Conservation (phyloP, 768 basidiomycete genomes). For the Cubamyces lactineus region DNA sequence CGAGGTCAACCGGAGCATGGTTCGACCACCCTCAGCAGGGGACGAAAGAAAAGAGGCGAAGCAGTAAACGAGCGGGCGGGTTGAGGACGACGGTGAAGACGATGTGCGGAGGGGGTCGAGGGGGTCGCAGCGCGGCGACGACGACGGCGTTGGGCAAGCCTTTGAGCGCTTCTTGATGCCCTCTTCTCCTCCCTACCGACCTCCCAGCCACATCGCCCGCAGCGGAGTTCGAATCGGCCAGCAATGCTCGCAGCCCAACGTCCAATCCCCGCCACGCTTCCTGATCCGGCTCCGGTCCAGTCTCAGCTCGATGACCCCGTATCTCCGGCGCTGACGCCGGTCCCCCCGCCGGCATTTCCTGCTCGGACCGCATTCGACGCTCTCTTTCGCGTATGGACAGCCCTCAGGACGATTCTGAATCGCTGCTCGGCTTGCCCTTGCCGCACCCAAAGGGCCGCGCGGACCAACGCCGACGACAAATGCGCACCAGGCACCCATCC, state of each 20-base stretch:
- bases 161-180: conserved; percentile 9
- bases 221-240: conserved; percentile 18
- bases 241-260: conserved; percentile 13
- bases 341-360: background rate
- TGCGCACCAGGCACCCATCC: too few species aligned
- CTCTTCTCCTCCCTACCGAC: background rate
- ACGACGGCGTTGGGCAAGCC: conserved; percentile 23
- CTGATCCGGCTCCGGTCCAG: conserved; percentile 8
- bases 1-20: conserved; percentile 88
- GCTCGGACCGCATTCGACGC: too few species aligned
- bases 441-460: too few species aligned
- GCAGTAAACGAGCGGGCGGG: conserved; percentile 24
- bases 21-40: conserved; percentile 23
- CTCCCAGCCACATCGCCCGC: conserved; percentile 12
- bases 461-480: too few species aligned
- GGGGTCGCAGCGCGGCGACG: conserved; percentile 25
- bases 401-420: too few species aligned
- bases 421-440: too few species aligned
- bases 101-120: conserved; percentile 4
- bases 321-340: background rate
- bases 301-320: background rate
- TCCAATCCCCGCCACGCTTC: background rate
- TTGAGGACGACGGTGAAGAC: conserved; percentile 19
- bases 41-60: conserved; percentile 19
- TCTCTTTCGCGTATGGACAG: background rate